A percentile compares a stretch with the other conserved stretches of the same genome.
Conservation (phyloP, 2,329 filamentous ascomycete genomes). For the Sclerotinia sclerotiorum region DNA sequence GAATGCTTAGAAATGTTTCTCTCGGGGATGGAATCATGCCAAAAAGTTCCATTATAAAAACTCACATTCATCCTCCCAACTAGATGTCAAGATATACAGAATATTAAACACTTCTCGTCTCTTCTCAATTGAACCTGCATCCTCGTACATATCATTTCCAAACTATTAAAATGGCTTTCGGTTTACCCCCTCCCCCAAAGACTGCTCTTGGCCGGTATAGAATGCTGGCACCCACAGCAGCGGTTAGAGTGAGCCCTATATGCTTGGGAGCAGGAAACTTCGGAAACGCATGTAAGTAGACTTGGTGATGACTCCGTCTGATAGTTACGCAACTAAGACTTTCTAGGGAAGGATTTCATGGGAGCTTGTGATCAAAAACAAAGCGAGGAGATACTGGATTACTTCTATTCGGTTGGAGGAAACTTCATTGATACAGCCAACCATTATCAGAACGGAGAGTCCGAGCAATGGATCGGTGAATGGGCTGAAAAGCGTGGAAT, state of each 20-base stretch:
- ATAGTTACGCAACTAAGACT: not conserved
- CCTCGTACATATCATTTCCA: not conserved
- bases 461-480: conserved; percentile 66
- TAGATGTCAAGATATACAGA: not conserved
- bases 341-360: conserved; percentile 53
- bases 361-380: conserved; percentile 46
- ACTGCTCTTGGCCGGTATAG: conserved; percentile 65
- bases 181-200: conserved; percentile 44
- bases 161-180: conserved; percentile 29
- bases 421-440: conserved; percentile 71
- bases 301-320: too few species aligned
- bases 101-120: not conserved
- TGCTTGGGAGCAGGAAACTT: conserved; percentile 67
- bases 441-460: conserved; percentile 62
- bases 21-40: not conserved
- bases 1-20: conserved; percentile 10
- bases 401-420: conserved; percentile 56
- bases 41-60: not conserved
- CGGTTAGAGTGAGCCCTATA: conserved; percentile 65
- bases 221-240: conserved; percentile 63
- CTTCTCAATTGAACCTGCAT: not conserved
- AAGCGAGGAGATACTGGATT: conserved; percentile 50
- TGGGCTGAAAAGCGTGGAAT: conserved; percentile 67
- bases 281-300: conserved; percentile 51
- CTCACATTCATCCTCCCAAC: not conserved